These are phyloP conservation scores for Phellinidium pouzarii DNA, from an alignment of 1,284 basidiomycete genomes.

Conservation along the genomic window DNA sequence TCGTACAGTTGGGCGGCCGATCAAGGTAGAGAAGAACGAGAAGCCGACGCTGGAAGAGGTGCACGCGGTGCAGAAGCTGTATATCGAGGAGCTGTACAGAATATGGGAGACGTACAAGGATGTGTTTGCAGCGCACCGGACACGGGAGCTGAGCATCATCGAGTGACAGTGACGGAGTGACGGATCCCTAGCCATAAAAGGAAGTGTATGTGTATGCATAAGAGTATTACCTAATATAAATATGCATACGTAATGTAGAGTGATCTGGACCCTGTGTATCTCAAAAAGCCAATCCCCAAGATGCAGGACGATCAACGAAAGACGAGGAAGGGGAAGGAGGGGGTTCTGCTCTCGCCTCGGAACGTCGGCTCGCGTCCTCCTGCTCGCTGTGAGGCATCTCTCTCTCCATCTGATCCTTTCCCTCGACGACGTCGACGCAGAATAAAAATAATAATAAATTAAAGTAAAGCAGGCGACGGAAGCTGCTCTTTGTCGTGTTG, in stretches of 20 bases:
- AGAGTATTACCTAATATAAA: neutral
- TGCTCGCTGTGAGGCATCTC: too few relatives aligned
- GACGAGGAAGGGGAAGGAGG: neutral
- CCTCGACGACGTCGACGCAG: neutral
- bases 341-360: neutral
- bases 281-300: conserved; percentile 6
- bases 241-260: conserved; percentile 1
- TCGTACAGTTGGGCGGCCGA: conserved; percentile 75
- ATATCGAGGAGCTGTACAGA: conserved; percentile 90
- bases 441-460: too few relatives aligned
- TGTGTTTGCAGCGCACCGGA: conserved; percentile 70
- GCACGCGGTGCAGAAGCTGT: conserved; percentile 72
- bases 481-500: neutral
- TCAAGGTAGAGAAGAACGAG: conserved; percentile 70
- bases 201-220: neutral
- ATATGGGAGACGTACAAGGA: conserved; percentile 96
- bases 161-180: conserved; percentile 37
- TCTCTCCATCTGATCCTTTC: too few relatives aligned
- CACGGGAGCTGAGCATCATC: conserved; percentile 66
- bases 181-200: too few relatives aligned
- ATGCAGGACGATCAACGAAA: neutral
- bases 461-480: too few relatives aligned
- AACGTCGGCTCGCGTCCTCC: neutral
- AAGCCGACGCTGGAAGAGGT: conserved; percentile 82
- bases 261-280: neutral